These are phyloP conservation scores for Crithidia fasciculata DNA, from an alignment of 208 protist genomes.

Conservation along the genomic window DNA sequence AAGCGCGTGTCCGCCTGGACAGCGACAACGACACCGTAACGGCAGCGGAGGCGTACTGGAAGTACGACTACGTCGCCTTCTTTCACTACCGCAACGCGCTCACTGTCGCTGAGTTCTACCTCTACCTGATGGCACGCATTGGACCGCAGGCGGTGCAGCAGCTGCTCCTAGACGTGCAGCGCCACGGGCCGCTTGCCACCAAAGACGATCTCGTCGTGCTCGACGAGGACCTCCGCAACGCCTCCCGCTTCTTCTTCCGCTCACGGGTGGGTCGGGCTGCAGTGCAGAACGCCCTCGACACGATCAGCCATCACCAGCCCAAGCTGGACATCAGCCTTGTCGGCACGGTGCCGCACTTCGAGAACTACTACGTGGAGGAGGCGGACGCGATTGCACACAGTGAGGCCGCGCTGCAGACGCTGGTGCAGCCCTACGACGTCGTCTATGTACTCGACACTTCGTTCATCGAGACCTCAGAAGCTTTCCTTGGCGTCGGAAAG, in stretches of 20 bases:
- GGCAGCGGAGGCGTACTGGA: slow-evolving; percentile 83
- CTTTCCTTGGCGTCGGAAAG: slow-evolving; percentile 61
- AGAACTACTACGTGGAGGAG: slow-evolving; percentile 55
- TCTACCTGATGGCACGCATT: slow-evolving; percentile 57
- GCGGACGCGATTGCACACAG: slow-evolving; percentile 67
- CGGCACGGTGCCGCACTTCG: slow-evolving; percentile 72
- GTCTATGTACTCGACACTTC: slow-evolving; percentile 86
- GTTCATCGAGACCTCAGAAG: slow-evolving; percentile 82
- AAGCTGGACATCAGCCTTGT: slow-evolving; percentile 81
- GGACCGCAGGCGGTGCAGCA: slow-evolving; percentile 54
- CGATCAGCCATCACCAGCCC: slow-evolving; percentile 67
- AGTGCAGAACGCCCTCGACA: slow-evolving; percentile 65
- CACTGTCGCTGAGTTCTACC: slow-evolving; percentile 50
- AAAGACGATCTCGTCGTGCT: slow-evolving; percentile 70
- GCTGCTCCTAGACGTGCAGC: slow-evolving; percentile 46
- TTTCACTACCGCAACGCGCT: slow-evolving; percentile 83
- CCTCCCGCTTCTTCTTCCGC: slow-evolving; percentile 49
- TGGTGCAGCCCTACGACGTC: slow-evolving; percentile 35
- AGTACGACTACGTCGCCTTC: slow-evolving; percentile 80
- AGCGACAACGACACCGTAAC: slow-evolving; percentile 58
- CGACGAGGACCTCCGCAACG: slow-evolving; percentile 56
- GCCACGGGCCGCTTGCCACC: slow-evolving; percentile 6
- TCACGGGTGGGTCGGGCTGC: slow-evolving; percentile 28
- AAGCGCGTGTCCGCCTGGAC: slow-evolving; percentile 48
- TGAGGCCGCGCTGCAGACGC: slow-evolving; percentile 36